Conservation (phyloP, 2,329 filamentous ascomycete species). For the Didymella glomerata region DNA sequence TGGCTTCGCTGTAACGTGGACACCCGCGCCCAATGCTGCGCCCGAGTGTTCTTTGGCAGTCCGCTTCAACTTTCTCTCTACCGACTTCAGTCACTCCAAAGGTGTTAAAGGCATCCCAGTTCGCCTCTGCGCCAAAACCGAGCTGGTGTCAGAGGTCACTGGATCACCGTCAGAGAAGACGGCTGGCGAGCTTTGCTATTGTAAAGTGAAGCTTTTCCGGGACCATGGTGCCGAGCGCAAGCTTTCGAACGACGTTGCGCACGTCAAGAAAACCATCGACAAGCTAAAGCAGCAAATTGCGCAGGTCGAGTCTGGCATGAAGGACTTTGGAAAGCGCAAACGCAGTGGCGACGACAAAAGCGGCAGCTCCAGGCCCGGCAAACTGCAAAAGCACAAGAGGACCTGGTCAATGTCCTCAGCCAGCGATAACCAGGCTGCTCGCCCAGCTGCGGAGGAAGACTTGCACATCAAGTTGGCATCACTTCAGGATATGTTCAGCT, state of each 20-base stretch:
- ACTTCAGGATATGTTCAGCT: constrained; percentile 88
- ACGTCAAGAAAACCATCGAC: constrained; percentile 96
- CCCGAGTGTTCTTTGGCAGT: constrained; percentile 87
- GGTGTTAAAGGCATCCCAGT: constrained; percentile 98
- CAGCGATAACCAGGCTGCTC: constrained; percentile 54
- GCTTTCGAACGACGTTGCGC: constrained; percentile 90
- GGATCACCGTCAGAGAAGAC: constrained; percentile 55
- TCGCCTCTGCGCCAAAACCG: constrained; percentile 89
- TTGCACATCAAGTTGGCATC: constrained; percentile 79
- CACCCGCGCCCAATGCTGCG: constrained; percentile 69
- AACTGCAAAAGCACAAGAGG: constrained; percentile 87
- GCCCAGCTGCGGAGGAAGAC: constrained; percentile 68
- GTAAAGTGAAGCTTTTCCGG: constrained; percentile 96
- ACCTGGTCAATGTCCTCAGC: constrained; percentile 93
- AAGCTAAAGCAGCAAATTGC: constrained; percentile 94
- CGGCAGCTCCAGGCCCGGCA: constrained; percentile 71
- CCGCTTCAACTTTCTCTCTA: constrained; percentile 97
- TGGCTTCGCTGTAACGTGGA: constrained; percentile 92
- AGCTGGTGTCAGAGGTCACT: constrained; percentile 65
- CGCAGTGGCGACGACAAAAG: constrained; percentile 57
- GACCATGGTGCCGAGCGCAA: constrained; percentile 96
- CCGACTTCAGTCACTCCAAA: constrained; percentile 98
- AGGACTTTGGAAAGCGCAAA: constrained; percentile 68
- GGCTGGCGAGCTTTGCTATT: constrained; percentile 81
- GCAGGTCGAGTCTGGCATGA: constrained; percentile 71